Percentiles rank a stretch among this genome's conserved stretches.
phyloP scores from a whole-genome alignment of 257 asterid species.

The Parsonsia alboflavescens region DNA sequence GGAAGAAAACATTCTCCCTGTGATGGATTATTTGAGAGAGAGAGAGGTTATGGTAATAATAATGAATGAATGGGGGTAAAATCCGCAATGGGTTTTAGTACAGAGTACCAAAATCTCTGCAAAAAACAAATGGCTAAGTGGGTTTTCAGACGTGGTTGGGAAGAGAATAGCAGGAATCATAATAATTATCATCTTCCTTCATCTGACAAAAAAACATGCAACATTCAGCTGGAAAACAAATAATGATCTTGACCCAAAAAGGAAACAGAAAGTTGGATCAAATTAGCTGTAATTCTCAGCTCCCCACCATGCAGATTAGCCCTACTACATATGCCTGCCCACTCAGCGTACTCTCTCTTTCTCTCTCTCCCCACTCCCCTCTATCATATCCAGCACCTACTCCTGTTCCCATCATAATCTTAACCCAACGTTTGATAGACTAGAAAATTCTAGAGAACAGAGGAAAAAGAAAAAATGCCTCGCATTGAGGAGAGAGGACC shows the following conservation, averaged over 20 bases:
- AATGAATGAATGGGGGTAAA: not conserved
- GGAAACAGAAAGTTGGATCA: not conserved
- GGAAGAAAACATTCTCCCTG: not conserved
- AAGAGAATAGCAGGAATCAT: not conserved
- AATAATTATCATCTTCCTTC: not conserved
- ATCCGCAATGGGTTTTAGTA: not conserved
- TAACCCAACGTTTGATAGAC: too few species aligned
- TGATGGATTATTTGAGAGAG: not conserved
- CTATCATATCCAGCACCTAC: not conserved
- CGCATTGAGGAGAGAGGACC: not conserved
- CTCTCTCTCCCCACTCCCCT: not conserved
- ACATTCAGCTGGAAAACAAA: constrained; percentile 8
- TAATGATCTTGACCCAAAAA: constrained; percentile 6
- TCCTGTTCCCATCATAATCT: too few species aligned
- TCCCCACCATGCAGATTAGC: too few species aligned
- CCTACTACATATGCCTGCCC: too few species aligned
- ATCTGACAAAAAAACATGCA: constrained; percentile 8
- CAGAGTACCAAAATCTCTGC: not conserved
- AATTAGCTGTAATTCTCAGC: not conserved
- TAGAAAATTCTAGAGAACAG: too few species aligned
- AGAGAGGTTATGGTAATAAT: not conserved
- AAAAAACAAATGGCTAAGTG: too few species aligned
- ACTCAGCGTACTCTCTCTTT: not conserved
- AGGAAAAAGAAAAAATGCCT: not conserved
- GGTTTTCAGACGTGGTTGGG: too few species aligned